A percentile compares a stretch with the other conserved stretches of the same genome.
Evolutionary conservation across 305 asterid genomes (phyloP).

Genomic region (Stenogyne calaminthoides): DNA sequence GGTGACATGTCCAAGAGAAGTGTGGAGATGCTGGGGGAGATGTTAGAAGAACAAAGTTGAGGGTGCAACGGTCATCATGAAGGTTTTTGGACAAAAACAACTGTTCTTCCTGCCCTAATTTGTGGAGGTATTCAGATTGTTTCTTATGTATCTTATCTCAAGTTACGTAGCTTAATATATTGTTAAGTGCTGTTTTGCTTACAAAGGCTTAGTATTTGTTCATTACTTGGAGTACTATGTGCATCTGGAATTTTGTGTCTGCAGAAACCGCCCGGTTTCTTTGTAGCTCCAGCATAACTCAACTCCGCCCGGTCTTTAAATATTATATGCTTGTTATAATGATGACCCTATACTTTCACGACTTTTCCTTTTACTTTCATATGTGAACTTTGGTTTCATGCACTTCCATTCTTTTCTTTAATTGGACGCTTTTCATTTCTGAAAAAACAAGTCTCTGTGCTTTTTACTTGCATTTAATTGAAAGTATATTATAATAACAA

Average conservation of each 20-base stretch:
- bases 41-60: constrained; percentile 86
- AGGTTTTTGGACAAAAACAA: constrained; percentile 28
- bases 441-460: background rate
- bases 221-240: background rate
- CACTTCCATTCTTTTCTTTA: background rate
- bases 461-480: background rate
- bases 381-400: background rate
- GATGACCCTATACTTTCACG: background rate
- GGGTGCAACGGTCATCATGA: constrained; percentile 9
- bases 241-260: background rate
- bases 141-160: background rate
- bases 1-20: constrained; percentile 83
- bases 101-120: constrained; percentile 4
- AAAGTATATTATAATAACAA: background rate
- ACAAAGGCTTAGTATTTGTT: background rate
- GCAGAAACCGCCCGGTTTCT: background rate
- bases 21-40: constrained; percentile 84
- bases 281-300: too few relatives aligned
- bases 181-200: background rate
- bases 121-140: constrained; percentile 27
- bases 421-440: background rate
- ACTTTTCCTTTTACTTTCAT: background rate
- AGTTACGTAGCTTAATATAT: background rate
- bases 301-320: background rate
- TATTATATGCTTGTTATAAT: background rate